phyloP scores from a whole-genome alignment of 805 yeast species.

The Debaryomyces maramus region DNA sequence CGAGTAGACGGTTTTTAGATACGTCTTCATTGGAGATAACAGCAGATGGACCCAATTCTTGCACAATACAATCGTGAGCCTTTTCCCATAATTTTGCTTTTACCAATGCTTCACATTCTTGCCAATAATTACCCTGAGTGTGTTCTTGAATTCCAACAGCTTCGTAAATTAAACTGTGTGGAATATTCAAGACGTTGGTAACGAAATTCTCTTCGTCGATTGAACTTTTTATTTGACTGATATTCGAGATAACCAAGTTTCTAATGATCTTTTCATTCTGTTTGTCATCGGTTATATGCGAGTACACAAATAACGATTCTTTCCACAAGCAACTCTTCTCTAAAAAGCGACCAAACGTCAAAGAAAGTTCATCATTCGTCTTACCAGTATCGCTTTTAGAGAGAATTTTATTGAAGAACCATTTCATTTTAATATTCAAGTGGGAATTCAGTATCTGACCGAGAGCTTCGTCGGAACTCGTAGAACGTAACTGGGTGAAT shows the following conservation, averaged over 20 bases:
- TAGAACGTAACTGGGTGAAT: constrained; percentile 10
- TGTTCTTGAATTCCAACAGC: constrained; percentile 61
- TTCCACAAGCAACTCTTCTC: constrained; percentile 47
- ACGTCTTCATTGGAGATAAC: constrained; percentile 49
- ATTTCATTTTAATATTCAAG: constrained; percentile 43
- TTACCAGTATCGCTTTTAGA: constrained; percentile 12
- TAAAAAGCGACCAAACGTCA: constrained; percentile 50
- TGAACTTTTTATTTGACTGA: constrained; percentile 23
- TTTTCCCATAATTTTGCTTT: constrained; percentile 58
- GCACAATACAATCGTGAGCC: constrained; percentile 61
- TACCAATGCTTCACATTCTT: constrained; percentile 61
- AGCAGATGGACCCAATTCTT: constrained; percentile 69
- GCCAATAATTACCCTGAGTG: constrained; percentile 49
- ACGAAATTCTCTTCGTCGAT: constrained; percentile 36
- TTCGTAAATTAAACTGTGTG: constrained; percentile 48
- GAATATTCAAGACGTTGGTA: constrained; percentile 45
- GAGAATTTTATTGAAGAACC: constrained; percentile 54
- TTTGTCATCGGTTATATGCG: constrained; percentile 54
- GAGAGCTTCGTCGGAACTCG: constrained; percentile 9
- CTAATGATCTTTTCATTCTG: constrained; percentile 44
- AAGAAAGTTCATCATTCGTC: constrained; percentile 26
- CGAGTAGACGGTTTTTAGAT: constrained; percentile 37
- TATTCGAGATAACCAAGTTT: constrained; percentile 32
- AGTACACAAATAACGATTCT: constrained; percentile 62
- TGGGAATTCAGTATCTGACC: constrained; percentile 8